Conservation (phyloP, 192 early-diverging fungal genomes). For the Piromyces finnis region DNA sequence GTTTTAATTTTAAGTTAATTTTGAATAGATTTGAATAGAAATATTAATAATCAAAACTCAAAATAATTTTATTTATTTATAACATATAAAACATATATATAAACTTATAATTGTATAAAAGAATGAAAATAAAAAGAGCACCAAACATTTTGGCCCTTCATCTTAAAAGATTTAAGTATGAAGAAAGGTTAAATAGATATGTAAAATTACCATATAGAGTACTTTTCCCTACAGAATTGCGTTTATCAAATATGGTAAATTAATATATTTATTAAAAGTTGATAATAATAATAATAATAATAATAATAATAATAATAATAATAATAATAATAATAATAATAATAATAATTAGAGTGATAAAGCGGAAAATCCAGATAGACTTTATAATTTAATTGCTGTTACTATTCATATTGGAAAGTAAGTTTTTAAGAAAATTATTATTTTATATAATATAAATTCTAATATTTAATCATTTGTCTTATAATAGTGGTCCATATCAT, state of each 20-base stretch:
- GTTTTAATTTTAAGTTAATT: not conserved
- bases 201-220: constrained; percentile 91
- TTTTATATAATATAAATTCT: too few species aligned
- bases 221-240: constrained; percentile 80
- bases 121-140: constrained; percentile 87
- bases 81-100: too few species aligned
- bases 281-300: constrained; percentile 9
- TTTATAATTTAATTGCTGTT: constrained; percentile 77
- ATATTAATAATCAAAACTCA: too few species aligned
- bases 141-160: constrained; percentile 93
- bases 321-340: not conserved
- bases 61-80: too few species aligned
- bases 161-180: constrained; percentile 95
- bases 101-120: too few species aligned
- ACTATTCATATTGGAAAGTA: constrained; percentile 88
- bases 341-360: not conserved
- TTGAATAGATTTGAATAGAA: not conserved
- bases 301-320: constrained; percentile 65
- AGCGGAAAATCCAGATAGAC: constrained; percentile 1
- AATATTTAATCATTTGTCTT: not conserved
- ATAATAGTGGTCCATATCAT: constrained; percentile 71
- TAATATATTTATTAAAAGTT: too few species aligned
- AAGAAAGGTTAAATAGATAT: constrained; percentile 74
- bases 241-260: constrained; percentile 77
- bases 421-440: not conserved